phyloP scores from a whole-genome alignment of 1,284 basidiomycete species.

The Lentinus polychrous region DNA sequence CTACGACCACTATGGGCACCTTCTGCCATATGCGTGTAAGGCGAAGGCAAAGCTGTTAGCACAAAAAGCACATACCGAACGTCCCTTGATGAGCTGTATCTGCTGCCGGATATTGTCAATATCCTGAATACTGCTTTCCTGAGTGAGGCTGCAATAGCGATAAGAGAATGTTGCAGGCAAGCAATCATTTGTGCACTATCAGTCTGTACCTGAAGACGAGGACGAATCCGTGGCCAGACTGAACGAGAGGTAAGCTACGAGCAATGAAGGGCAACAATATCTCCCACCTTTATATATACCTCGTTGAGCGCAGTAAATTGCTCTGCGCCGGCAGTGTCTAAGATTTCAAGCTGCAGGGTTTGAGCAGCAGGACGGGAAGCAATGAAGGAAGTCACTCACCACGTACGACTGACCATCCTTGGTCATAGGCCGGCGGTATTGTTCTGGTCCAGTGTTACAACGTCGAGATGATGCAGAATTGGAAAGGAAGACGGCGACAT shows the following conservation, averaged over 20 bases:
- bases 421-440: neutral
- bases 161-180: neutral
- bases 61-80: too few relatives aligned
- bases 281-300: conserved; percentile 64
- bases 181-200: neutral
- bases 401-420: neutral
- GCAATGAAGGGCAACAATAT: conserved; percentile 1
- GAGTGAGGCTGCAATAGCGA: conserved; percentile 52
- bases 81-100: conserved; percentile 75
- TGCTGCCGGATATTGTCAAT: conserved; percentile 75
- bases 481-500: neutral
- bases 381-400: neutral
- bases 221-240: conserved; percentile 54
- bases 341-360: conserved; percentile 61
- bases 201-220: conserved; percentile 67
- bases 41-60: neutral
- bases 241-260: neutral
- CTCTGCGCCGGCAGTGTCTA: conserved; percentile 89
- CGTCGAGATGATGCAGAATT: neutral
- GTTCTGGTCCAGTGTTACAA: neutral
- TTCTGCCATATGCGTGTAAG: conserved; percentile 27
- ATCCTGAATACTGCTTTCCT: conserved; percentile 71
- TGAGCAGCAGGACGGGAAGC: conserved; percentile 12
- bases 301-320: conserved; percentile 78
- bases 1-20: conserved; percentile 81